Evolutionary conservation across 2,329 filamentous ascomycete species (phyloP).

Genomic region (Didymella glomerata): DNA sequence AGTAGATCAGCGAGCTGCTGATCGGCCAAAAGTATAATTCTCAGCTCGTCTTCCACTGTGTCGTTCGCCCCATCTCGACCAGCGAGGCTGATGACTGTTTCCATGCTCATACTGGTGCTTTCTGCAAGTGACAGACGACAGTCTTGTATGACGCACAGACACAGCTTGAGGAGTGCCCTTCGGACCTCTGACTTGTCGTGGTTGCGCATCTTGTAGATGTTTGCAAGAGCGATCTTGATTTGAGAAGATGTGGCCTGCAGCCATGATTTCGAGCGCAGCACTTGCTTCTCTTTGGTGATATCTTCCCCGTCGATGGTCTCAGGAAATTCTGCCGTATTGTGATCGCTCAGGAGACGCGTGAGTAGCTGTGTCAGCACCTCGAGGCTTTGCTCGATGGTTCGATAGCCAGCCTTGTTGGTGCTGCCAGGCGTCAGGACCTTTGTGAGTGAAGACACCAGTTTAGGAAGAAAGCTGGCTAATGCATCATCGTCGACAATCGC

Average conservation of each 20-base stretch:
- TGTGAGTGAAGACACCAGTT: slow-evolving; percentile 82
- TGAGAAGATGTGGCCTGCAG: slow-evolving; percentile 80
- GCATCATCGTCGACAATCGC: slow-evolving; percentile 76
- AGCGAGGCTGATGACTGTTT: slow-evolving; percentile 77
- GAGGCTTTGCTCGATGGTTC: slow-evolving; percentile 70
- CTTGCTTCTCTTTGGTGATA: slow-evolving; percentile 33
- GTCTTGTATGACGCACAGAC: slow-evolving; percentile 77
- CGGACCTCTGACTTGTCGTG: slow-evolving; percentile 76
- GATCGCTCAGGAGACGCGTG: slow-evolving; percentile 58
- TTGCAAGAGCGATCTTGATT: slow-evolving; percentile 81
- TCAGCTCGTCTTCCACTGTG: slow-evolving; percentile 56
- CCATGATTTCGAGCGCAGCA: slow-evolving; percentile 68
- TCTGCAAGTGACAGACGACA: slow-evolving; percentile 77
- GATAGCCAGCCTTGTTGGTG: slow-evolving; percentile 66
- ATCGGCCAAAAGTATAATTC: slow-evolving; percentile 70
- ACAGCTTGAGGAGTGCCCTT: slow-evolving; percentile 72
- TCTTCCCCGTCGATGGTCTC: slow-evolving; percentile 12
- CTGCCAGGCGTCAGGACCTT: slow-evolving; percentile 76
- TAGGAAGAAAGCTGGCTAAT: slow-evolving; percentile 85
- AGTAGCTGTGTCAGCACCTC: slow-evolving; percentile 63
- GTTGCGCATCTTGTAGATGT: slow-evolving; percentile 76
- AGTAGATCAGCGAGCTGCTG: slow-evolving; percentile 69
- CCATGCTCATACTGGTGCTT: slow-evolving; percentile 75
- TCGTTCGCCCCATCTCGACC: slow-evolving; percentile 58
- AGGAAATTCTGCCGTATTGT: slow-evolving; percentile 43